Conservation (phyloP, 805 yeast genomes). For the Nakazawaea wickerhamii region DNA sequence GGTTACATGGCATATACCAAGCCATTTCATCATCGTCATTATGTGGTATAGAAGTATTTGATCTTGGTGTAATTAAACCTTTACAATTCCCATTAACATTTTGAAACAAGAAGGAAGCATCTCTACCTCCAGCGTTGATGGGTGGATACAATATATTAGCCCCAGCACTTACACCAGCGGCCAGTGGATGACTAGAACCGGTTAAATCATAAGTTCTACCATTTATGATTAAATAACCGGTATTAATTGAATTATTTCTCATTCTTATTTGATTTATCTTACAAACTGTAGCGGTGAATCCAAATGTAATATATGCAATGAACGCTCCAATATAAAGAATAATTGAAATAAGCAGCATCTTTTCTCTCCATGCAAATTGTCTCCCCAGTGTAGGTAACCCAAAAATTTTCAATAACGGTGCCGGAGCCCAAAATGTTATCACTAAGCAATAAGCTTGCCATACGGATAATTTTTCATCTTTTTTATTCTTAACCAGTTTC, state of each 20-base stretch:
- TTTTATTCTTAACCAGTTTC: not conserved
- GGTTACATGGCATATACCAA: constrained; percentile 95
- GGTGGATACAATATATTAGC: constrained; percentile 82
- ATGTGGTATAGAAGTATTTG: constrained; percentile 65
- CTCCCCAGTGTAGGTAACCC: constrained; percentile 78
- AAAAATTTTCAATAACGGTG: constrained; percentile 58
- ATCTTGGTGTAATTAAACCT: constrained; percentile 66
- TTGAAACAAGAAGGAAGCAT: constrained; percentile 80
- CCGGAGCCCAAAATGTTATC: constrained; percentile 91
- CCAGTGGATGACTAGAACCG: constrained; percentile 69
- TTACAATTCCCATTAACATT: constrained; percentile 90
- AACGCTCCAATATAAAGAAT: constrained; percentile 69
- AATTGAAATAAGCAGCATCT: constrained; percentile 76
- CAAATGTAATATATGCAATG: constrained; percentile 86
- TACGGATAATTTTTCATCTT: constrained; percentile 18
- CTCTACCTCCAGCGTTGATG: constrained; percentile 79
- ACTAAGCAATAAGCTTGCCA: constrained; percentile 82
- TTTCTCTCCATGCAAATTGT: constrained; percentile 97
- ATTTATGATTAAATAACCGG: constrained; percentile 65
- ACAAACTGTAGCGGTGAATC: constrained; percentile 83
- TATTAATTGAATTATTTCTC: constrained; percentile 51
- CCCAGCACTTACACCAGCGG: constrained; percentile 68
- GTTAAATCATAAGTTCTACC: constrained; percentile 77
- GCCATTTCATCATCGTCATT: constrained; percentile 58
- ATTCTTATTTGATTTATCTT: constrained; percentile 40